Base-by-base conservation (phyloP, 1,284 basidiomycete species). In the Marasmius oreades region DNA sequence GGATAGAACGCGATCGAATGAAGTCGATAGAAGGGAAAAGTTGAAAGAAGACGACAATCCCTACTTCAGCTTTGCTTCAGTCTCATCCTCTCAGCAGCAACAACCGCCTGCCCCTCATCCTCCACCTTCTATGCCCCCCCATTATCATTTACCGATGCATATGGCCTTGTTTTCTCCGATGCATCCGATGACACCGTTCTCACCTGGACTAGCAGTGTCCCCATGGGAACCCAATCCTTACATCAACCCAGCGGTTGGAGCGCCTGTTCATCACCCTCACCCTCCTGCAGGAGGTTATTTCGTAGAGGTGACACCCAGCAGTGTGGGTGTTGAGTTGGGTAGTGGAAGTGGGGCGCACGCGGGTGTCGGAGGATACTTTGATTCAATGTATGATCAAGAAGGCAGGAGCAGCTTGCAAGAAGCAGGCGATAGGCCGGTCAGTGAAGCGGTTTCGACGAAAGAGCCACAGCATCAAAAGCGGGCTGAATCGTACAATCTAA, bases 221-320 rank as follows among this genome's bases (percentile, higher is more conserved):
- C 86, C 88, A 18, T 87, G 88, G 1, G 66, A 67, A 33, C 64
- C 73, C 53, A 84, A 87, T 62, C 78, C 83, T 51, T 79, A 77
- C 67, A 81, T 86, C 53, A 88, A 88, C 59, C 77, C 85, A 5
- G 79, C 85, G 14, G 84, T 86, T 0, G 88, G 88, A 16, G 87
- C 86, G 36, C 88, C 88, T 2, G 80, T 86, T 52, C 76, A 77
- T 55, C 55, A 63, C 45, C 62, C 62, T 37, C 63, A 59, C 53
- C 62, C 58, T 44, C 53, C 59, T 18, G 39, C 11, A 4, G 3
- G n/a, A 4, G 3, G 54, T 58, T 14, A 28, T 57, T 33, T 53
- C 52, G 44, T 58, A 44, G 39, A 16, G 39, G 39, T 16, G 16
- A 42, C 51, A 57, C 59, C 43, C 57, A 63, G 53, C 28, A 58